Conservation (phyloP, 495 filamentous ascomycete species). For the Penicillium robsamsonii region DNA sequence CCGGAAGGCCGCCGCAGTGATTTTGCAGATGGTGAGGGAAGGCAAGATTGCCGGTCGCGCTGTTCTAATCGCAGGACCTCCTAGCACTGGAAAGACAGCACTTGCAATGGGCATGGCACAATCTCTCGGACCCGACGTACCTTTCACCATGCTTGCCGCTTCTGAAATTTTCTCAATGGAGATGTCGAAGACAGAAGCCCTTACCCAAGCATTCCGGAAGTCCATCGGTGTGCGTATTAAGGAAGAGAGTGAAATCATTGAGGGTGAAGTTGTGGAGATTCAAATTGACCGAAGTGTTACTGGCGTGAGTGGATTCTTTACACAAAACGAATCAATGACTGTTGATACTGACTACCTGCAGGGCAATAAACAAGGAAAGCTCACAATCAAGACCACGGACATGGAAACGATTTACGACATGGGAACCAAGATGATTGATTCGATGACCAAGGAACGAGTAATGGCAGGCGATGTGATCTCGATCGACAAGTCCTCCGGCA, state of each 20-base stretch:
- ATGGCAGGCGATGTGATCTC: slow-evolving; percentile 98
- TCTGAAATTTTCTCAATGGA: slow-evolving; percentile 98
- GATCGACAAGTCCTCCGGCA: slow-evolving; percentile 96
- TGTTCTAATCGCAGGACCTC: slow-evolving; percentile 92
- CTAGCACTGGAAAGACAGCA: slow-evolving; percentile 97
- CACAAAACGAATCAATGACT: not conserved
- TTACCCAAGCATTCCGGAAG: slow-evolving; percentile 96
- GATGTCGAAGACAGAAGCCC: slow-evolving; percentile 98
- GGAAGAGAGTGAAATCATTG: slow-evolving; percentile 98
- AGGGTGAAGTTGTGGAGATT: slow-evolving; percentile 98
- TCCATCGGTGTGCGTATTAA: slow-evolving; percentile 96
- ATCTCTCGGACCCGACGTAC: slow-evolving; percentile 86
- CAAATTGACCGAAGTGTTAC: slow-evolving; percentile 98
- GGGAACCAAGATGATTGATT: slow-evolving; percentile 99
- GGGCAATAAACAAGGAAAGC: slow-evolving; percentile 94
- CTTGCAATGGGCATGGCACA: slow-evolving; percentile 99
- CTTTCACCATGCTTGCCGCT: slow-evolving; percentile 91
- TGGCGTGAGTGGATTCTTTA: slow-evolving; percentile 53
- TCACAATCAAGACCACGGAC: slow-evolving; percentile 98
- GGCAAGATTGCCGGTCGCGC: slow-evolving; percentile 97
- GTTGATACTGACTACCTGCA: slow-evolving; percentile 32
- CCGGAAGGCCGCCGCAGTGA: slow-evolving; percentile 90
- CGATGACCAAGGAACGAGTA: slow-evolving; percentile 97
- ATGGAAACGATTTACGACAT: slow-evolving; percentile 99
- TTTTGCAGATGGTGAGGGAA: slow-evolving; percentile 97